These are phyloP conservation scores for Isabelozyma pseudorhagii DNA, from an alignment of 805 yeast species.

Conservation along the genomic window DNA sequence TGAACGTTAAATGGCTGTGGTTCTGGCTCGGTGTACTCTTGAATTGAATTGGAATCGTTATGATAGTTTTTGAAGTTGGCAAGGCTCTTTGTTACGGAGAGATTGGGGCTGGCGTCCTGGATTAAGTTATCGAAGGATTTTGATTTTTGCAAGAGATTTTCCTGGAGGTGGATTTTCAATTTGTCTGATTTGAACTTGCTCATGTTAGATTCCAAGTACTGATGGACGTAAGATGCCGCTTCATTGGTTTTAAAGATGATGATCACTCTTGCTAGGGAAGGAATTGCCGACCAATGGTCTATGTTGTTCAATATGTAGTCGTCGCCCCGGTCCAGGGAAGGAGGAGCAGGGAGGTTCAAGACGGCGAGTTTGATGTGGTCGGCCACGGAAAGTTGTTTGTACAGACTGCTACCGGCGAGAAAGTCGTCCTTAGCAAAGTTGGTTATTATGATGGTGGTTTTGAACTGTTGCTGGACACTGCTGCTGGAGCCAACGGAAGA, in stretches of 20 bases:
- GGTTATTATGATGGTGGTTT: constrained; percentile 35
- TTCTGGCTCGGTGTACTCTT: constrained; percentile 30
- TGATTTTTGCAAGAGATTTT: constrained; percentile 33
- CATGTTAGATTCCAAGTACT: constrained; percentile 5
- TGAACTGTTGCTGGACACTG: constrained; percentile 1
- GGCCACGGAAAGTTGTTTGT: constrained; percentile 23
- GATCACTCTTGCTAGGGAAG: constrained; percentile 35
- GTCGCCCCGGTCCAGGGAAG: constrained; percentile 9
- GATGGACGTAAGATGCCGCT: constrained; percentile 22
- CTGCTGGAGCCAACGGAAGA: not conserved
- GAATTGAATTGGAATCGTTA: constrained; percentile 6
- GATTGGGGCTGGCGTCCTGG: constrained; percentile 11
- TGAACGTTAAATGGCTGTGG: constrained; percentile 29
- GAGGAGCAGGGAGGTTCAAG: constrained; percentile 18
- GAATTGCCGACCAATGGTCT: constrained; percentile 35
- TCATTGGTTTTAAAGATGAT: constrained; percentile 31
- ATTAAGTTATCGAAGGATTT: constrained; percentile 24
- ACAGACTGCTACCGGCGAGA: constrained; percentile 8
- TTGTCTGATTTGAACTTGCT: constrained; percentile 3
- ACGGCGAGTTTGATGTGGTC: constrained; percentile 32
- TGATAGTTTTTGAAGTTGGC: constrained; percentile 21
- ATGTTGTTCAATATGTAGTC: constrained; percentile 24
- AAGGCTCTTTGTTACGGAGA: constrained; percentile 18
- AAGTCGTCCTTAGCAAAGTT: constrained; percentile 31
- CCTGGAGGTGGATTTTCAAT: constrained; percentile 32